Conservation (phyloP, 139 green algal genomes). For the Chlamydomonas schloesseri region DNA sequence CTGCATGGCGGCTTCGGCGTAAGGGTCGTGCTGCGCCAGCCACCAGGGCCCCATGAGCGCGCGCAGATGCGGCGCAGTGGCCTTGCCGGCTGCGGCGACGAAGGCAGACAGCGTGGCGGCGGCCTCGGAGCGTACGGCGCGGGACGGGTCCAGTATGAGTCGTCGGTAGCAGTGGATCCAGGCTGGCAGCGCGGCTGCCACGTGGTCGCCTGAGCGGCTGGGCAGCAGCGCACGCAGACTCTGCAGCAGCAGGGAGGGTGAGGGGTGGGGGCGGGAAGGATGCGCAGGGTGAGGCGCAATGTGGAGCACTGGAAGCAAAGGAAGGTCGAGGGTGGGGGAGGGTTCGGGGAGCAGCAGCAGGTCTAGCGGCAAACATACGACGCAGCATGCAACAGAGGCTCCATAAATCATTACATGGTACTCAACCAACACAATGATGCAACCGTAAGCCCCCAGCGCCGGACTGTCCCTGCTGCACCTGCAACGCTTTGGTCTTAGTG, state of each 20-base stretch:
- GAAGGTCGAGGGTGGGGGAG: not conserved
- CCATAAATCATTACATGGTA: too few species aligned
- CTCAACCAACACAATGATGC: too few species aligned
- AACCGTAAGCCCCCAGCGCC: too few species aligned
- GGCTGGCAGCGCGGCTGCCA: conserved; percentile 64
- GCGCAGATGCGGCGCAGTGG: conserved; percentile 64
- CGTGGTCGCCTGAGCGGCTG: conserved; percentile 27
- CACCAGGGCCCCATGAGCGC: conserved; percentile 77
- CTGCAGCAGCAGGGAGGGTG: not conserved
- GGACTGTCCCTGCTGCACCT: conserved; percentile 66
- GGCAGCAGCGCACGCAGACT: conserved; percentile 59
- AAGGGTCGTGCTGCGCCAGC: conserved; percentile 75
- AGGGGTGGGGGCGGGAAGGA: not conserved
- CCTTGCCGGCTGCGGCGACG: conserved; percentile 52
- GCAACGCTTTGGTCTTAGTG: conserved; percentile 89
- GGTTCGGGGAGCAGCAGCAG: not conserved
- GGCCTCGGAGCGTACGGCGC: conserved; percentile 74
- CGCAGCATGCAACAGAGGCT: too few species aligned
- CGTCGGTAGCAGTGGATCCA: conserved; percentile 81
- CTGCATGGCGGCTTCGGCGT: conserved; percentile 71
- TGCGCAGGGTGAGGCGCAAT: not conserved
- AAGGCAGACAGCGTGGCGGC: conserved; percentile 61
- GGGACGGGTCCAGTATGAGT: conserved; percentile 77
- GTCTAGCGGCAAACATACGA: not conserved
- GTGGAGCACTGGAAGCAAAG: not conserved